Base-by-base conservation (phyloP, 2,329 filamentous ascomycete genomes). In the Aspergillus cejpii region DNA sequence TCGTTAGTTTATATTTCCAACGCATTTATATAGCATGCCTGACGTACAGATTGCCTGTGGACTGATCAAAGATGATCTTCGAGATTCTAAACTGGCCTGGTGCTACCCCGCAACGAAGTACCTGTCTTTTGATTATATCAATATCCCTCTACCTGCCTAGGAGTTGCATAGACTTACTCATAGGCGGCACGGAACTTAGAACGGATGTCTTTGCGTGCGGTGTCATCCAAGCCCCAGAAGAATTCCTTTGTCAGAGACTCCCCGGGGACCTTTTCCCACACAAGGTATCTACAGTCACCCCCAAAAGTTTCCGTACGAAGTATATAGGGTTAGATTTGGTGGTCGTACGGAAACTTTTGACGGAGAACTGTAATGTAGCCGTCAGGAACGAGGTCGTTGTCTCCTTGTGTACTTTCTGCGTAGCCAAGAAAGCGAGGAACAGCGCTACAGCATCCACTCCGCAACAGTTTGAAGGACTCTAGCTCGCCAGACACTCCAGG, bases 41-140 rank as follows among this genome's bases (percentile, higher is more conserved):
- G 21, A 47, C 49, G 29, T 49, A 51, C 45, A 54, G 14, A 37
- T 48, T 48, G 27, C 46, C 43, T 24, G 48, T 51, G 38, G 41
- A 39, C 46, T 49, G 37, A 45, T 53, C 48, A 45, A 38, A 53
- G 29, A 55, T 53, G 43, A 53, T 48, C 43, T 48, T 53, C 15
- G 52, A 55, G 36, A 46, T 45, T 31, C 45, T 47, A 10, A 41
- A 29, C 23, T 33, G 1, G 2, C 23, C n/a, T 47, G 44, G 44
- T 40, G 20, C 10, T 31, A 46, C 24, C 19, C 48, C 52, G 39
- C 50, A 53, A 44, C 44, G 15, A 8, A 48, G 19, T 28, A 53
- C 15, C 39, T 53, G 11, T 43, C 47, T 53, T 23, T 43, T 44
- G 17, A 43, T 39, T 31, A 26, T 49, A 26, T 49, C 39, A 50